Base-by-base conservation (phyloP, 768 basidiomycete genomes). In the Tulasnella sp. region DNA sequence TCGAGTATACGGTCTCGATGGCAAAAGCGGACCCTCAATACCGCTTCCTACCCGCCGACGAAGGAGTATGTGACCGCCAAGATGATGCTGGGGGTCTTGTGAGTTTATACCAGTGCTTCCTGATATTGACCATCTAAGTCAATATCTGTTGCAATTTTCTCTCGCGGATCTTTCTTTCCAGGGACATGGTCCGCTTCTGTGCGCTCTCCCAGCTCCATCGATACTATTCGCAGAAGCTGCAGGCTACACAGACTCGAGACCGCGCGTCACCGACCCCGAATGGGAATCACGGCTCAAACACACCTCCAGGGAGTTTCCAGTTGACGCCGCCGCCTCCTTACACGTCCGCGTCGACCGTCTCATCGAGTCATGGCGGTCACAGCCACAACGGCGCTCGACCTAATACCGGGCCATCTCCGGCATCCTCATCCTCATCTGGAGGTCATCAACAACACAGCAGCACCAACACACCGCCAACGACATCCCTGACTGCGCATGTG, bases 141-240 rank as follows among this genome's bases (percentile, higher is more conserved):
- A 56, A 25, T 56, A 30, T 56, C 19, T 56, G 41, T 56, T 25
- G 21, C 41, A 4, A 9, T 22, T 45, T 56, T 56, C 54, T 43
- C 22, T 43, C 30, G 42, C 22, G 42, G 43, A 19, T 8, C 48
- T 52, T 34, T 17, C 11, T 30, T 59, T 49, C 49, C 46, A 59
- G 57, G 49, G 31, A 38, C 46, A 44, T 59, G 29, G 49, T 59
- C 57, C 45, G 57, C 25, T 59, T 51, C 42, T 59, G 45, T 31
- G 48, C 48, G 29, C 31, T 19, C 15, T 50, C 48, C 25, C 57
- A 51, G 25, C 30, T 59, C 31, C 29, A 59, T 31, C 48, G 43
- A 48, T 4, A 19, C 19, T 31, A 59, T 10, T 34, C 42, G n/a
- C 31, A 30, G 29, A 49, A 48, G 24, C 27, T 59, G 57, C 46